A percentile compares a stretch with the other conserved stretches of the same genome.
These are phyloP conservation scores for Aspergillus fijiensis DNA, from an alignment of 2,329 filamentous ascomycete genomes.

Conservation along the genomic window DNA sequence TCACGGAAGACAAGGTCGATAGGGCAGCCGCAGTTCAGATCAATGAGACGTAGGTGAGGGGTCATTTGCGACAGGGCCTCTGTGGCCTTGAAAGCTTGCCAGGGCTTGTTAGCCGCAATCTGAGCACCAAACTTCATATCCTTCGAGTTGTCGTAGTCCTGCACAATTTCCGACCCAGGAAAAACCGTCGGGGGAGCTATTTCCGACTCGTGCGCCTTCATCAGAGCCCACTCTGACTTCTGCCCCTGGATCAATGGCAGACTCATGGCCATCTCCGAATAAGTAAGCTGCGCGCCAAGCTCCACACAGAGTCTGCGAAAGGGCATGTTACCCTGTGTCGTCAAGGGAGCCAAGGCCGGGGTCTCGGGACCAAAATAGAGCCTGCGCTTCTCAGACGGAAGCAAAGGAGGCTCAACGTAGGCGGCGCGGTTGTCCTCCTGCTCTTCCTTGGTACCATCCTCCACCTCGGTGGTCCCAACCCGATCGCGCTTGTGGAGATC, in stretches of 20 bases:
- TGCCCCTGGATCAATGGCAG: slow-evolving; percentile 85
- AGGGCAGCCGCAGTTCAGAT: slow-evolving; percentile 95
- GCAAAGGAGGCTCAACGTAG: slow-evolving; percentile 82
- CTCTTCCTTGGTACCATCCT: slow-evolving; percentile 41
- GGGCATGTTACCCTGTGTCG: slow-evolving; percentile 93
- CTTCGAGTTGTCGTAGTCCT: slow-evolving; percentile 75
- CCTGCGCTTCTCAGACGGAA: slow-evolving; percentile 87
- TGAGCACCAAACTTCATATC: slow-evolving; percentile 91
- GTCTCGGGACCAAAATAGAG: slow-evolving; percentile 95
- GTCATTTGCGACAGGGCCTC: slow-evolving; percentile 75
- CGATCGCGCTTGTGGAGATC: slow-evolving; percentile 50
- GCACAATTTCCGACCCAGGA: slow-evolving; percentile 56
- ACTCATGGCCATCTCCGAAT: slow-evolving; percentile 97
- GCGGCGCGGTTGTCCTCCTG: slow-evolving; percentile 71
- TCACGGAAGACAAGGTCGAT: slow-evolving; percentile 90
- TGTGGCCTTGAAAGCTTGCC: slow-evolving; percentile 83
- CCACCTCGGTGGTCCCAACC: slow-evolving; percentile 29
- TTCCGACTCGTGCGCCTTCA: slow-evolving; percentile 89
- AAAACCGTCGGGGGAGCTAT: slow-evolving; percentile 68
- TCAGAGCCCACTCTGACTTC: slow-evolving; percentile 89
- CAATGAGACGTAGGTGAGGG: slow-evolving; percentile 83
- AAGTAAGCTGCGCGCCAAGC: slow-evolving; percentile 87
- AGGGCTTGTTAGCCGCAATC: slow-evolving; percentile 88
- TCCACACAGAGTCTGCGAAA: slow-evolving; percentile 88
- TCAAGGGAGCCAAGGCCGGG: slow-evolving; percentile 87